phyloP scores from a whole-genome alignment of 2,329 filamentous ascomycete species.

The Myotisia sp. region DNA sequence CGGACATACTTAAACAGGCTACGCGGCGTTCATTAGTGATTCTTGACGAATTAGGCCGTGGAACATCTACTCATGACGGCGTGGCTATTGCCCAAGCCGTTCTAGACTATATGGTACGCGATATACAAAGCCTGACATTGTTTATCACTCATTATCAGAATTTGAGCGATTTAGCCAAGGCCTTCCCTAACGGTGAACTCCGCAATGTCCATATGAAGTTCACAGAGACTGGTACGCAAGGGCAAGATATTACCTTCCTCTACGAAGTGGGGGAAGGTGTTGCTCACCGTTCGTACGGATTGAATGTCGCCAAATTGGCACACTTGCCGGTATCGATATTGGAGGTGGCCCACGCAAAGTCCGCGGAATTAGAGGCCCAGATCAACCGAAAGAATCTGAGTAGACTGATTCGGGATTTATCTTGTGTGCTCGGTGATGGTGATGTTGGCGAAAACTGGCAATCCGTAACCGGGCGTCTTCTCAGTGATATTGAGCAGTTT shows the following conservation, averaged over 20 bases:
- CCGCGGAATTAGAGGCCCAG: conserved; percentile 61
- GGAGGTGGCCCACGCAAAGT: conserved; percentile 66
- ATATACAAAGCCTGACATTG: conserved; percentile 63
- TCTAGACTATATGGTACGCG: conserved; percentile 64
- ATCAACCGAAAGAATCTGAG: conserved; percentile 49
- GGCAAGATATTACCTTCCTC: conserved; percentile 72
- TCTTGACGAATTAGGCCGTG: conserved; percentile 84
- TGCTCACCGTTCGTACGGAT: conserved; percentile 81
- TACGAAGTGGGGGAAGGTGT: conserved; percentile 87
- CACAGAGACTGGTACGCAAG: conserved; percentile 39
- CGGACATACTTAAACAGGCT: conserved; percentile 77
- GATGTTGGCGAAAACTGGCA: conserved; percentile 12
- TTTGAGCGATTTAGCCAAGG: conserved; percentile 57
- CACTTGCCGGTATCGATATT: conserved; percentile 64
- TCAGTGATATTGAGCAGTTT: conserved; percentile 32
- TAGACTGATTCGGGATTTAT: conserved; percentile 21
- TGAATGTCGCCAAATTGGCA: conserved; percentile 83
- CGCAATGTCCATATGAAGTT: conserved; percentile 94
- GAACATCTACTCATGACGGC: conserved; percentile 89
- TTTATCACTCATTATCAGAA: conserved; percentile 98
- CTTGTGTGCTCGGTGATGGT: conserved; percentile 7
- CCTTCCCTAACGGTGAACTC: conserved; percentile 50
- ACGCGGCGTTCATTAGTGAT: conserved; percentile 76
- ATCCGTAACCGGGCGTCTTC: conserved; percentile 20
- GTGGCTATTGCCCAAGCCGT: conserved; percentile 92